Percentiles rank a stretch among this genome's conserved stretches.
These are phyloP conservation scores for Fusarium xylarioides DNA, from an alignment of 2,329 filamentous ascomycete genomes.

Conservation along the genomic window DNA sequence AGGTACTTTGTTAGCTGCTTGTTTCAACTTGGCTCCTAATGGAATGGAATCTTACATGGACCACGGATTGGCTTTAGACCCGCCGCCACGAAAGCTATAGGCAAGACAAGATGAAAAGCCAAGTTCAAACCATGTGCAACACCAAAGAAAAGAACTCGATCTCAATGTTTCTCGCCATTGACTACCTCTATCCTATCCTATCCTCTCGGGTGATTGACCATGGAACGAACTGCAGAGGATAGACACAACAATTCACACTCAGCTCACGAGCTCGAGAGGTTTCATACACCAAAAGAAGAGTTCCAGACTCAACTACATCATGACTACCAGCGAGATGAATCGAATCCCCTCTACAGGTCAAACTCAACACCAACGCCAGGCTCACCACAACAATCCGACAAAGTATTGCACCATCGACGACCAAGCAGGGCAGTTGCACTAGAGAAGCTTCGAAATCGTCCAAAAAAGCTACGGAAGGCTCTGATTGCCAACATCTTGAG, in stretches of 20 bases:
- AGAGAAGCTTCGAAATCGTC: constrained; percentile 11
- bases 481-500: constrained; percentile 19
- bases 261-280: constrained; percentile 9
- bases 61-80: not conserved
- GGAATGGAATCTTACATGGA: not conserved
- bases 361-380: not conserved
- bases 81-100: not conserved
- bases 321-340: constrained; percentile 6
- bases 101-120: not conserved
- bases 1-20: not conserved
- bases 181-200: not conserved
- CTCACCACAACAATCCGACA: not conserved
- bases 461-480: constrained; percentile 16
- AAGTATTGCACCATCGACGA: not conserved
- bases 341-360: constrained; percentile 7
- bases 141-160: not conserved
- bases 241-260: not conserved
- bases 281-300: not conserved
- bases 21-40: not conserved
- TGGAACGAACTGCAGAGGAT: not conserved
- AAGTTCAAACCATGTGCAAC: not conserved
- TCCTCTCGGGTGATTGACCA: not conserved
- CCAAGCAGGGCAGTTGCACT: not conserved
- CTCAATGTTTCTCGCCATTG: not conserved
- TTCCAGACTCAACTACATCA: not conserved